Conservation (phyloP, 2,329 filamentous ascomycete species). For the Colletotrichum musae region DNA sequence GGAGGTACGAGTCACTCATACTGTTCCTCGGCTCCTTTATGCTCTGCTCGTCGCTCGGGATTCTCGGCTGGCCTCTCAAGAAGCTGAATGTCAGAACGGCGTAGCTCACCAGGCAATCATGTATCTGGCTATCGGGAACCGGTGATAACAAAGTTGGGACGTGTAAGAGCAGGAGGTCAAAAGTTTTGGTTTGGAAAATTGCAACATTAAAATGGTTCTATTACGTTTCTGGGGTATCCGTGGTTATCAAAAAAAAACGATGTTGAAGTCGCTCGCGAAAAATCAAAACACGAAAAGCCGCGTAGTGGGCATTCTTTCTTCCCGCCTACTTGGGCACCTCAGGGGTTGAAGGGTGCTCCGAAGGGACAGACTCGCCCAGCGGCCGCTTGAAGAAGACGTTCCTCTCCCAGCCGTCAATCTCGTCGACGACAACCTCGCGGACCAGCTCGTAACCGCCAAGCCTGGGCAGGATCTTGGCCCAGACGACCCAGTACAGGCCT, state of each 20-base stretch:
- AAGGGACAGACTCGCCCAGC: slow-evolving; percentile 33
- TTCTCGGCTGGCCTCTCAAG: slow-evolving; percentile 33
- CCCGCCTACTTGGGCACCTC: slow-evolving; percentile 22
- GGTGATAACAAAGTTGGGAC: too few species aligned
- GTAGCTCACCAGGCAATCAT: too few species aligned
- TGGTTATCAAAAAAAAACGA: slow-evolving; percentile 12
- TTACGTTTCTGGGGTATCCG: slow-evolving; percentile 33
- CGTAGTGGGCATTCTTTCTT: too few species aligned
- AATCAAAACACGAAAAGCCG: background rate
- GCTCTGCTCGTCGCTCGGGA: slow-evolving; percentile 35
- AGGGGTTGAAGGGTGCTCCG: slow-evolving; percentile 10
- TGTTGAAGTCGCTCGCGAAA: background rate
- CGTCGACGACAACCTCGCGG: slow-evolving; percentile 67
- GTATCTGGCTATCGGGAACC: too few species aligned
- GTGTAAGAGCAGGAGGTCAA: too few species aligned
- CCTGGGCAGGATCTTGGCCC: slow-evolving; percentile 66
- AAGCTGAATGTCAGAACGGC: background rate
- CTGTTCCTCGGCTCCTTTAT: slow-evolving; percentile 38
- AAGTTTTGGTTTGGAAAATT: background rate
- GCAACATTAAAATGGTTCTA: slow-evolving; percentile 5
- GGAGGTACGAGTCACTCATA: slow-evolving; percentile 33
- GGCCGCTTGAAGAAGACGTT: slow-evolving; percentile 66
- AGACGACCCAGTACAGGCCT: slow-evolving; percentile 69
- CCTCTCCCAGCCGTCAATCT: slow-evolving; percentile 74
- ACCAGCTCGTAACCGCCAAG: slow-evolving; percentile 70